Evolutionary conservation across 2,329 filamentous ascomycete species (phyloP), one percentile per base, ranked within the genome.

Genomic region (Amphichorda felina): DNA sequence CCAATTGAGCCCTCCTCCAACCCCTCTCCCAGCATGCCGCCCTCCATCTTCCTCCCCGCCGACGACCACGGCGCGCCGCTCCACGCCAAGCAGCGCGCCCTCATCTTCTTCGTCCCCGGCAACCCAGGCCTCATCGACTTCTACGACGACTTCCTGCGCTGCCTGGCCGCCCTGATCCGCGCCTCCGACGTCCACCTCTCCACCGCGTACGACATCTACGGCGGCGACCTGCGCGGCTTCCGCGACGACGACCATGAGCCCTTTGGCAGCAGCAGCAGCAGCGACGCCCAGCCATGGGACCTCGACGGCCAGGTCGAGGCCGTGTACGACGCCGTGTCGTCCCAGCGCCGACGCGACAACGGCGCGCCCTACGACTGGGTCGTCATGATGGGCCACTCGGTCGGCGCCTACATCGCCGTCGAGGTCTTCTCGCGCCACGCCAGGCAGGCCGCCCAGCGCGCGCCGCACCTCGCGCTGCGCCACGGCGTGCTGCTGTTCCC

Each of bases 121-220:
- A 89, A 89, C 44, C 83, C 83, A 5, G 83, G 83, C 5, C 63
- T 86, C 14, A 70, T 87, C 34, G 72, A 69, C 38, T 89, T 83
- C 64, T 89, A 89, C 55, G 60, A 59, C 38, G 65, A 71, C 26
- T 89, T 86, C 54, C 63, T 87, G 9, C 60, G 60, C 0, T 61
- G 66, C 11, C 58, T 87, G 2, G 25, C 28, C 7, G n/a, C 19
- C 14, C 18, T 74, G 10, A 57, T 85, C 10, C 60, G 69, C 42
- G 54, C 54, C 17, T 55, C 53, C 5, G 60, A 64, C 41, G 37
- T 28, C 38, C n/a, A n/a, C n/a, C 41, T 26, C 21, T 43, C 40
- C 31, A 49, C 55, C 6, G 51, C 59, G 3, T 70, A 75, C 47
- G 66, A 76, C 44, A 59, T 81, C 33, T 66, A 70, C 40, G 75